Base-by-base conservation (phyloP, 2,329 filamentous ascomycete species). In the Pezicula radicicola region DNA sequence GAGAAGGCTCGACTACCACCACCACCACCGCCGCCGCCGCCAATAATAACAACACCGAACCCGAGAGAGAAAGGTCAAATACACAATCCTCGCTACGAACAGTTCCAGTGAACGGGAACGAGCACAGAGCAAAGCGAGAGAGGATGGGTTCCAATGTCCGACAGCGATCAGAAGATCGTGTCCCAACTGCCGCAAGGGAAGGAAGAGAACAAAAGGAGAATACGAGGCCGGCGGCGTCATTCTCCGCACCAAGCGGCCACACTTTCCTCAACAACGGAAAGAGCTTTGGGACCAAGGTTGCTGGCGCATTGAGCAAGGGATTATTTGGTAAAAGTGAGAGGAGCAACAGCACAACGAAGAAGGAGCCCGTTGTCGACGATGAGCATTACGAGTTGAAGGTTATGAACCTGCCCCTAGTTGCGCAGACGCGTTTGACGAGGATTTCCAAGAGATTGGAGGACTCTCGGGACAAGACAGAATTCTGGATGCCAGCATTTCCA, bases 401-500 rank as follows among this genome's bases (percentile, higher is more conserved):
- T 41, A 90, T 97, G 67, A 96, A 94, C 63, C 76, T 89, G 46
- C 91, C 91, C 1, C 75, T 97, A 28, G 79, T 96, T 25, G 88
- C 96, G 67, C 93, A 97, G 71, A 92, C 92, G 6, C 84, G 93
- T n/a, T 77, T 85, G 57, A 97, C 93, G 0, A 83, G 93, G 57
- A 97, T 97, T 66, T 95, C 91, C 7, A 95, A 93, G 70, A 84
- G 88, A 28, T 75, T 97, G 41, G 90, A 95, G 65, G 84, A 89
- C 55, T 96, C 92, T 9, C 83, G 87, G 56, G 93, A 97, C 66
- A 97, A 97, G 76, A 97, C 93, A 0, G 93, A 97, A 66, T 97
- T 95, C 66, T 97, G 93, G 93, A 96, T 97, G 92, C 93, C 93
- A 12, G 89, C 91, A 6, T 86, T 97, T 53, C 92, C 93, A 0